phyloP scores from a whole-genome alignment of 306 rosid species.

The Rubus idaeus region DNA sequence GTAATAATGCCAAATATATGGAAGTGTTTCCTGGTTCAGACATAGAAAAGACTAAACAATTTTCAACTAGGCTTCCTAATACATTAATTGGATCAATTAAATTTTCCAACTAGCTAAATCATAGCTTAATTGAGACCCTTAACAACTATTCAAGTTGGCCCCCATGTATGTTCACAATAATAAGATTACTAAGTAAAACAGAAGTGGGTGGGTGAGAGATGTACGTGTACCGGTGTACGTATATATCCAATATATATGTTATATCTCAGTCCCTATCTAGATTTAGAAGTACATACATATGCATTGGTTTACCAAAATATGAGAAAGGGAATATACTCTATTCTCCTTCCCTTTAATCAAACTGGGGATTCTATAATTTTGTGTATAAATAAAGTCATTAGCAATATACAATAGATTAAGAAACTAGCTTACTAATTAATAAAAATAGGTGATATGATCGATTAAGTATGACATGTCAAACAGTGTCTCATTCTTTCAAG shows the following conservation, averaged over 20 bases:
- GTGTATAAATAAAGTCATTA: slow-evolving; percentile 10
- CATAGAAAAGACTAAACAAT: slow-evolving; percentile 22
- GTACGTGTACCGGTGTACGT: too few relatives aligned
- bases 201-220: slow-evolving; percentile 26
- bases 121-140: slow-evolving; percentile 29
- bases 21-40: slow-evolving; percentile 28
- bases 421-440: background rate
- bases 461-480: background rate
- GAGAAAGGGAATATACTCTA: slow-evolving; percentile 31
- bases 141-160: slow-evolving; percentile 26
- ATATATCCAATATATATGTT: background rate
- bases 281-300: background rate
- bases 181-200: slow-evolving; percentile 21
- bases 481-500: slow-evolving; percentile 1
- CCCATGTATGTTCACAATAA: slow-evolving; percentile 3
- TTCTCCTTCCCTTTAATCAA: slow-evolving; percentile 11
- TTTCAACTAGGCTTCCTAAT: slow-evolving; percentile 42
- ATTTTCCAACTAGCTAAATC: slow-evolving; percentile 15
- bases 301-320: slow-evolving; percentile 3
- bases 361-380: slow-evolving; percentile 13
- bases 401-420: background rate
- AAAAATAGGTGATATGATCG: slow-evolving; percentile 24
- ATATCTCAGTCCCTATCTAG: slow-evolving; percentile 20
- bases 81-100: slow-evolving; percentile 16
- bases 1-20: slow-evolving; percentile 48